Conservation (phyloP, 352 stramenopile genomes). For the Globisporangium canariense region DNA sequence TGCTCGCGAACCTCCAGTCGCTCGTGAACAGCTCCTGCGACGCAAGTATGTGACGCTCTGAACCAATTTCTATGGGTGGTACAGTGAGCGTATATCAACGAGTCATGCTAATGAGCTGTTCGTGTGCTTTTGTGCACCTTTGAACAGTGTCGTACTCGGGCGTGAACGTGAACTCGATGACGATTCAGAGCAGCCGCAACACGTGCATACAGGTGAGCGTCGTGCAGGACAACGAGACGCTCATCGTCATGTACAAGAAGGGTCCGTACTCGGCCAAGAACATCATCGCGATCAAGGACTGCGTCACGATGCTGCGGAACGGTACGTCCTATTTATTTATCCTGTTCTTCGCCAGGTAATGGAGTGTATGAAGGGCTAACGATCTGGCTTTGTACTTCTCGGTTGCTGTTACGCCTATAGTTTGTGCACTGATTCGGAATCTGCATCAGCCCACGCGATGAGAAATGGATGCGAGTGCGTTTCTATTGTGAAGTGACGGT, state of each 20-base stretch:
- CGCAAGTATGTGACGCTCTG: constrained; percentile 56
- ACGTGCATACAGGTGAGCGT: constrained; percentile 86
- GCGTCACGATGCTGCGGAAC: constrained; percentile 70
- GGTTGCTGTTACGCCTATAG: constrained; percentile 16
- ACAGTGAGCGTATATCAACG: background rate
- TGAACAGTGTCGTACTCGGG: constrained; percentile 74
- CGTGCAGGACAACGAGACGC: constrained; percentile 69
- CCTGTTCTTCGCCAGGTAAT: background rate
- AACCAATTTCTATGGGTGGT: background rate
- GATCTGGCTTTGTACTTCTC: background rate
- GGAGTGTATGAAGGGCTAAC: background rate
- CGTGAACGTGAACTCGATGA: constrained; percentile 80
- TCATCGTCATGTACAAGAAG: constrained; percentile 90
- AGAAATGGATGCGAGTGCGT: background rate
- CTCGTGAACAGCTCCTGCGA: constrained; percentile 83
- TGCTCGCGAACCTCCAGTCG: constrained; percentile 88
- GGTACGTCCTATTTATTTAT: constrained; percentile 32
- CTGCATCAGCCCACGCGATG: constrained; percentile 63
- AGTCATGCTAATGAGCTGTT: background rate
- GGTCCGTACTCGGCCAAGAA: constrained; percentile 58
- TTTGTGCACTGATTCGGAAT: constrained; percentile 63
- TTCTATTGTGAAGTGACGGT: background rate
- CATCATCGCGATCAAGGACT: constrained; percentile 76
- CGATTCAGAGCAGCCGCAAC: constrained; percentile 82
- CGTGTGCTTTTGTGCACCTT: background rate